Evolutionary conservation across 495 filamentous ascomycete species (phyloP), one percentile per base, ranked within the genome.

Genomic region (Hypoxylon trugodes): DNA sequence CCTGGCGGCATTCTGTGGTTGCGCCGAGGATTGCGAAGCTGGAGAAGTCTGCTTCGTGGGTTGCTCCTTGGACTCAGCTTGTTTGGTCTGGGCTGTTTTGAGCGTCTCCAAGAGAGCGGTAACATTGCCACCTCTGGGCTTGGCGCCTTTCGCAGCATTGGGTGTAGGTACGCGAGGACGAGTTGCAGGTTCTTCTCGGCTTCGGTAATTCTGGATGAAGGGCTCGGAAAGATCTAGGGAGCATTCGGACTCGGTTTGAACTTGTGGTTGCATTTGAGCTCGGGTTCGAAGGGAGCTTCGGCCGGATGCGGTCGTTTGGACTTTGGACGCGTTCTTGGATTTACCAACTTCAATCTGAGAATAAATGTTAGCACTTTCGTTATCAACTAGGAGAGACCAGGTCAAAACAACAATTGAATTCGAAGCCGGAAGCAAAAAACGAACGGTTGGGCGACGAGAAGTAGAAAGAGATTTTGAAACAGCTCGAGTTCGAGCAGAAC

Each of bases 261-360:
- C 78, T 43, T 73, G 74, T 10, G 78, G 70, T 33, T 81, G 78
- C 75, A 81, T 77, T 35, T 79, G 72, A 12, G 75, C 62, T 22
- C 74, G 65, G 15, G 67, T 57, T 25, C 73, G 71, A 52, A 70
- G 70, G 12, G 50, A 25, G 21, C 54, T 46, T 51, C 58, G 66
- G 59, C 68, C 71, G 4, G 65, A 24, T 32, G 73, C 66, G 24
- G 69, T 19, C 12, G 48, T 53, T 61, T 55, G 54, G 38, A 74
- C 72, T 19, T 75, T 70, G 1, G 62, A 56, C 19, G 67, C 61
- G 13, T 63, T 51, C 16, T 41, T n/a, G 12, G 35, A 2, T 19
- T 47, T 36, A 1, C 54, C 21, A 42, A n/a, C 1, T 18, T 61
- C 24, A 8, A 19, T 19, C 57, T 58, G n/a, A 32, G 16, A 51